Conservation (phyloP, 257 asterid genomes). For the Leptodermis oblonga region DNA sequence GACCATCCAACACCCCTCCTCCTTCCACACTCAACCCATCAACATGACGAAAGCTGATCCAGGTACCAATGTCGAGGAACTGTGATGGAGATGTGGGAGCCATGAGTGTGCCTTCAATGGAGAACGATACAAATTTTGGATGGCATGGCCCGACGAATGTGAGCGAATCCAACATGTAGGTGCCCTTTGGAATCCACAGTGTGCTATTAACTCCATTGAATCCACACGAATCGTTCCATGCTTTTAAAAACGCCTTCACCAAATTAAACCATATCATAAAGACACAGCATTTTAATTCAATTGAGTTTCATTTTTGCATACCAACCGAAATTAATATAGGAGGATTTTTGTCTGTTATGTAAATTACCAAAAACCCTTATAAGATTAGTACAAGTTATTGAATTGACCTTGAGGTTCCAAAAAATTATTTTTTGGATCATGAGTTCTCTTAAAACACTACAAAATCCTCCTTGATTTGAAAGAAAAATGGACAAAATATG, state of each 20-base stretch:
- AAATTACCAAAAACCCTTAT: too few species aligned
- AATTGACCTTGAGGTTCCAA: too few species aligned
- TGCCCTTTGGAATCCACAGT: conserved; percentile 45
- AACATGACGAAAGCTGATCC: conserved; percentile 69
- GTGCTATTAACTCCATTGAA: conserved; percentile 40
- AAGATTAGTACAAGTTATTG: too few species aligned
- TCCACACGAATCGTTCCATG: conserved; percentile 63
- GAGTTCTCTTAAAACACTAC: too few species aligned
- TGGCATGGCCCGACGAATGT: conserved; percentile 57
- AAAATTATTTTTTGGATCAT: too few species aligned
- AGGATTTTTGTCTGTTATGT: too few species aligned
- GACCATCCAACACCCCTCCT: conserved; percentile 72
- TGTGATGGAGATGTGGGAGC: conserved; percentile 41
- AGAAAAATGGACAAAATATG: too few species aligned
- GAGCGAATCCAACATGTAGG: conserved; percentile 33
- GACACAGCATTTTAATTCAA: too few species aligned
- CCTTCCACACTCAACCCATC: conserved; percentile 37
- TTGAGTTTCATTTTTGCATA: too few species aligned
- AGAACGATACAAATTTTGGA: conserved; percentile 25
- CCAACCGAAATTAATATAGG: too few species aligned
- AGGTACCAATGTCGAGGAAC: conserved; percentile 31
- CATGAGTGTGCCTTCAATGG: conserved; percentile 37
- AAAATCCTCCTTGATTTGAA: too few species aligned
- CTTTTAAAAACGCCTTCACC: conserved; percentile 53
- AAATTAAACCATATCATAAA: background rate